A percentile compares a stretch with the other conserved stretches of the same genome.
Conservation (phyloP, 176 grass and related monocot species). For the Avena insularis region DNA sequence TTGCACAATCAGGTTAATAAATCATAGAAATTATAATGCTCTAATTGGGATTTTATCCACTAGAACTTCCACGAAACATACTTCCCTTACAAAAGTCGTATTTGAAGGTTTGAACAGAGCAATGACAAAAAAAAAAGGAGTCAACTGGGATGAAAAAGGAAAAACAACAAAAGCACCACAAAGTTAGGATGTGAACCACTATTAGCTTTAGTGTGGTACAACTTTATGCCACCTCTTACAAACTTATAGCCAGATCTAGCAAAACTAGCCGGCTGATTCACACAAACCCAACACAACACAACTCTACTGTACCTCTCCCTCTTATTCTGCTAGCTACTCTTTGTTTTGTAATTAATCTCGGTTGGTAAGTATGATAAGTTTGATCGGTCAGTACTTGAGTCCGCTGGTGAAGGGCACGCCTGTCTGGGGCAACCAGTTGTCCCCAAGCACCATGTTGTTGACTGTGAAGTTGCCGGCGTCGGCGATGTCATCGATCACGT, state of each 20-base stretch:
- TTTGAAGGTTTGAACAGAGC: neutral
- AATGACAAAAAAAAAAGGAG: neutral
- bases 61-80: neutral
- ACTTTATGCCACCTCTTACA: neutral
- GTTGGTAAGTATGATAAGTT: neutral
- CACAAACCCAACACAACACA: neutral
- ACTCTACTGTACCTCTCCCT: neutral
- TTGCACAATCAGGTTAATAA: too few relatives aligned
- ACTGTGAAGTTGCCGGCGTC: conserved; percentile 70
- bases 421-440: conserved; percentile 66
- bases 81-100: neutral
- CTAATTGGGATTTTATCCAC: neutral
- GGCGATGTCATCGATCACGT: conserved; percentile 38
- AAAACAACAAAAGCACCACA: conserved; percentile 4
- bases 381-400: neutral
- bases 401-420: conserved; percentile 65
- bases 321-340: neutral
- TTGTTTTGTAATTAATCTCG: neutral
- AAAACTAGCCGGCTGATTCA: neutral
- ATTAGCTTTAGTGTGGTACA: conserved; percentile 23
- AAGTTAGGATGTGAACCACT: conserved; percentile 11
- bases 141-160: neutral
- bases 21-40: neutral
- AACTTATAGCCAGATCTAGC: neutral
- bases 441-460: conserved; percentile 61